Conservation (phyloP, 345 rosid species). For the Xanthoceras sorbifolium region DNA sequence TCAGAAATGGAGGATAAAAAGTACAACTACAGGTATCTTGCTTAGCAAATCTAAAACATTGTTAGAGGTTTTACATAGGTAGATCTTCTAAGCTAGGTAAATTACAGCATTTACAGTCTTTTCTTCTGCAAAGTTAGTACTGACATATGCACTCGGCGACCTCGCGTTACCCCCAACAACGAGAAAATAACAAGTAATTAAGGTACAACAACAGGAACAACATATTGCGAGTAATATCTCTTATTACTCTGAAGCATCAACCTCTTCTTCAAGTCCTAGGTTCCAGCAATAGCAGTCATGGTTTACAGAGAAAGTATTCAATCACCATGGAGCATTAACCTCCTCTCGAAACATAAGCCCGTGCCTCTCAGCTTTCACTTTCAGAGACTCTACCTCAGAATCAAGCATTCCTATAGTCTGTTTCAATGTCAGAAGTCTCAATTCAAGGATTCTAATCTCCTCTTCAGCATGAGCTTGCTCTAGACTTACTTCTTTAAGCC, state of each 20-base stretch:
- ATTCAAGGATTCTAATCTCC: slow-evolving; percentile 36
- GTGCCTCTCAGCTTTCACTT: slow-evolving; percentile 27
- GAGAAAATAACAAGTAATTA: not conserved
- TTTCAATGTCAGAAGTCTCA: slow-evolving; percentile 27
- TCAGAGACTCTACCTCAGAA: slow-evolving; percentile 31
- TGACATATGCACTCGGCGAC: not conserved
- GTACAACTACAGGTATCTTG: not conserved
- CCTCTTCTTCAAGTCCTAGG: not conserved
- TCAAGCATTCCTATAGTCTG: slow-evolving; percentile 31
- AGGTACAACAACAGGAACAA: not conserved
- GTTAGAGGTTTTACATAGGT: not conserved
- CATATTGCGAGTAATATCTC: slow-evolving; percentile 2
- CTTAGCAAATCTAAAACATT: not conserved
- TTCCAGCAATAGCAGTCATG: not conserved
- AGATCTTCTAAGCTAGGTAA: slow-evolving; percentile 4
- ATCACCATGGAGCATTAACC: slow-evolving; percentile 41
- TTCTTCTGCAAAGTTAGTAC: not conserved
- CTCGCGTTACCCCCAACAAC: not conserved
- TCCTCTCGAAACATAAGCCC: slow-evolving; percentile 35
- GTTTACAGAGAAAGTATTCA: not conserved
- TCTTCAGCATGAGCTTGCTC: slow-evolving; percentile 31
- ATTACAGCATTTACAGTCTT: slow-evolving; percentile 13
- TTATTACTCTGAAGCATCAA: not conserved
- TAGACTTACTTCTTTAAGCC: slow-evolving; percentile 21
- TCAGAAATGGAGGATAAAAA: not conserved